A percentile compares a stretch with the other conserved stretches of the same genome.
phyloP scores from a whole-genome alignment of 371 early-diverging fungal species.

The Massospora cicadina region DNA sequence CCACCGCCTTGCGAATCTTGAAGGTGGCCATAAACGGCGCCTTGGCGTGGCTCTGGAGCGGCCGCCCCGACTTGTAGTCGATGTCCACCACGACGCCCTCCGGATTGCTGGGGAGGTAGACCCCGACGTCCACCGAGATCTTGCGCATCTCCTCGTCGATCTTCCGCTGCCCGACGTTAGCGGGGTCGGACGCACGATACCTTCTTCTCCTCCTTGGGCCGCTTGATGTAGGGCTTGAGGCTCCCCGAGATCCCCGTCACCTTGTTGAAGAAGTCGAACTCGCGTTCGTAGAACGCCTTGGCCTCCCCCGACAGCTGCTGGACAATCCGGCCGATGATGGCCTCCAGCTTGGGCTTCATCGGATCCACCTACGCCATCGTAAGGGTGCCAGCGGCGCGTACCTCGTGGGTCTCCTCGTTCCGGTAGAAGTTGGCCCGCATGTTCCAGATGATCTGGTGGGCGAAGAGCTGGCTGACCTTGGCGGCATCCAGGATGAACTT shows the following conservation, averaged over 20 bases:
- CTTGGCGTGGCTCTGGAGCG: slow-evolving; percentile 97
- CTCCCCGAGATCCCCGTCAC: slow-evolving; percentile 95
- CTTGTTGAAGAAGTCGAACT: slow-evolving; percentile 86
- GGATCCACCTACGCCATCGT: slow-evolving; percentile 28
- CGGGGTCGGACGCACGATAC: slow-evolving; percentile 10
- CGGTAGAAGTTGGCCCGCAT: slow-evolving; percentile 96
- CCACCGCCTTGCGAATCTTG: slow-evolving; percentile 48
- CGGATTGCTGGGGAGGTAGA: slow-evolving; percentile 96
- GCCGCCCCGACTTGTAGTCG: slow-evolving; percentile 85
- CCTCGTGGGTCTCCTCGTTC: slow-evolving; percentile 56
- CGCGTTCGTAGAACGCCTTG: slow-evolving; percentile 78
- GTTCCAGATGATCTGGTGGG: slow-evolving; percentile 99
- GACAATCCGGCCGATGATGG: slow-evolving; percentile 64
- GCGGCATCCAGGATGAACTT: slow-evolving; percentile 85
- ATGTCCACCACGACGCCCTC: slow-evolving; percentile 91
- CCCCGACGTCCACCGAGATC: slow-evolving; percentile 90
- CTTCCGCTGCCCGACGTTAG: slow-evolving; percentile 22
- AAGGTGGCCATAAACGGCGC: slow-evolving; percentile 99
- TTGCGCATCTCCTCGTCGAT: slow-evolving; percentile 94
- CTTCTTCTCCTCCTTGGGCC: slow-evolving; percentile 90
- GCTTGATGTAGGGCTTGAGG: slow-evolving; percentile 86
- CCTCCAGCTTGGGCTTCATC: slow-evolving; percentile 76
- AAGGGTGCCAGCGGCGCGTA: slow-evolving; percentile 13
- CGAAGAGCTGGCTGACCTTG: slow-evolving; percentile 80
- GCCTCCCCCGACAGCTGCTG: slow-evolving; percentile 61